Percentiles rank a stretch among this genome's conserved stretches.
These are phyloP conservation scores for Volvariella surrecta DNA, from an alignment of 1,284 basidiomycete genomes.

Conservation along the genomic window DNA sequence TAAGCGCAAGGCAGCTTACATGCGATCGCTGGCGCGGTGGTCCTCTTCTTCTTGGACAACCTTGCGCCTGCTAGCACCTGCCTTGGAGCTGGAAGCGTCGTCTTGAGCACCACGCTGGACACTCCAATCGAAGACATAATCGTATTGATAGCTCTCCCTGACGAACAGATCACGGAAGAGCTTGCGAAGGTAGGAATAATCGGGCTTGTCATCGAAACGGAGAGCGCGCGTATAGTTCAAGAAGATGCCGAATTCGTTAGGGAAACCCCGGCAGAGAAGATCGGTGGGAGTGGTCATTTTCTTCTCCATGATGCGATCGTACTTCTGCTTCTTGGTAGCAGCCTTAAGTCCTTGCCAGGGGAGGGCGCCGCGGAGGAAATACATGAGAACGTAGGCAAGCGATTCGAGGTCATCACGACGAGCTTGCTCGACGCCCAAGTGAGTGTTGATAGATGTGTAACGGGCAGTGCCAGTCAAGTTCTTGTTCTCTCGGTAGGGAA, in stretches of 20 bases:
- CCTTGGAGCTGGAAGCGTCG: conserved; percentile 55
- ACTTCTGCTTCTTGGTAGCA: conserved; percentile 99
- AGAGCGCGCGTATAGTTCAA: conserved; percentile 95
- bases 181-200: conserved; percentile 97
- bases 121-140: conserved; percentile 98
- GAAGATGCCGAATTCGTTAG: conserved; percentile 97
- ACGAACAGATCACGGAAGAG: conserved; percentile 97
- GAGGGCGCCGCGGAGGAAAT: conserved; percentile 93
- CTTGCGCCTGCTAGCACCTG: conserved; percentile 54
- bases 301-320: conserved; percentile 99
- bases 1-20: conserved; percentile 41
- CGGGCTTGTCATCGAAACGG: conserved; percentile 97
- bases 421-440: conserved; percentile 94
- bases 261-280: conserved; percentile 92
- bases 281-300: conserved; percentile 99
- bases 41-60: conserved; percentile 75
- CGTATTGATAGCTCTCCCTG: conserved; percentile 95
- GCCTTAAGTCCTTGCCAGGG: conserved; percentile 99
- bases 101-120: conserved; percentile 74
- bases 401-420: conserved; percentile 95
- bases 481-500: conserved; percentile 99
- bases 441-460: conserved; percentile 99
- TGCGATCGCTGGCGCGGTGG: conserved; percentile 68
- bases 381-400: conserved; percentile 95
- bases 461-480: conserved; percentile 98